Base-by-base conservation (phyloP, 2,329 filamentous ascomycete species). In the Rhynchosporium secalis region DNA sequence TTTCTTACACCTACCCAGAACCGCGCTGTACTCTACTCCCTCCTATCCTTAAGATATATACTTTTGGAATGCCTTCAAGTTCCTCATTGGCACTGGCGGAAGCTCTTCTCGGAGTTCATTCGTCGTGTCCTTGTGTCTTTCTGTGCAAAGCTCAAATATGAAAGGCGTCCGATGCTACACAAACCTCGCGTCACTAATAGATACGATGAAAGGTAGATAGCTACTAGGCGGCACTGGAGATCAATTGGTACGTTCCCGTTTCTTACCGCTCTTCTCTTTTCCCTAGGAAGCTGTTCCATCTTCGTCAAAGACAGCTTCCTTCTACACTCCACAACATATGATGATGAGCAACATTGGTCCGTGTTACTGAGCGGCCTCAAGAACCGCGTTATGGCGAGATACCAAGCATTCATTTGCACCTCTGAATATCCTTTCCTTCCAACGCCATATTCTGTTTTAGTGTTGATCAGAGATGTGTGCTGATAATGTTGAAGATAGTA, bases 361-460 rank as follows among this genome's bases (percentile, higher is more conserved):
- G 90, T 94, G 90, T 95, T 94, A 87, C 91, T 85, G 89, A 94
- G 88, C 87, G 87, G 89, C 86, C 84, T 92, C 90, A 94, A 94
- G 90, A 93, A 89, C 90, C 89, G 87, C 86, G 79, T 81, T 76
- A 84, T 89, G 91, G 91, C 84, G 90, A 91, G 81, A 60, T 79
- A 78, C 83, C 84, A 88, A 86, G 87, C 84, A 84, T 82, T 83
- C 74, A 81, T 81, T 84, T 88, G 89, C 88, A 90, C 77, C 83
- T 91, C 90, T 93, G 89, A 92, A 66, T 68, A 73, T 67, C 20
- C n/a, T 68, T 74, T 67, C 20, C n/a, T 12, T n/a, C 12, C 10
- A 43, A 13, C n/a, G n/a, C 26, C 10, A 6, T 20, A 9, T 26
- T 9, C 26, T 31, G 26, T 31, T 31, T 48, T 26, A 3, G 13